Base-by-base conservation (phyloP, 1,284 basidiomycete species). In the Tilletia horrida region DNA sequence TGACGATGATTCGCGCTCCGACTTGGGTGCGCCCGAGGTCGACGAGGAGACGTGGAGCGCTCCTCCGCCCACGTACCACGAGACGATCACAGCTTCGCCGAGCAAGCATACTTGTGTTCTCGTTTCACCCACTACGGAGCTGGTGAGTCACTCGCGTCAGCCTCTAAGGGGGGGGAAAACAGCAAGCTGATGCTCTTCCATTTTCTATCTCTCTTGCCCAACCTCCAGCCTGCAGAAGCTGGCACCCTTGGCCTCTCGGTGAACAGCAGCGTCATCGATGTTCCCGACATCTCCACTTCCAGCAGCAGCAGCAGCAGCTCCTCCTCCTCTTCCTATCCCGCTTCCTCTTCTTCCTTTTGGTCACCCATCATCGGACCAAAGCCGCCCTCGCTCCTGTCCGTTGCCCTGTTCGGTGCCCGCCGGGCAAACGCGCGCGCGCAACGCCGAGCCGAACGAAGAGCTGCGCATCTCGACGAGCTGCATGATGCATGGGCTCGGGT, bases 21-120 rank as follows among this genome's bases (percentile, higher is more conserved):
- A 59, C 4, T 59, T 59, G 55, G 55, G 55, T 25, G 55, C 55
- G 29, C 55, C 55, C 13, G 55, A 59, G 55, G 27, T 59, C 16
- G 55, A 40, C 27, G 55, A 59, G 29, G 1, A 31, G 29, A 59
- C 25, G 3, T 59, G 55, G 55, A 16, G 8, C 27, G 29, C 55
- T 31, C 55, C 55, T 4, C 55, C 55, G 25, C 55, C 55, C 3
- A 4, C 55, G 1, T 59, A 59, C 55, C 2, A 40, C 7, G 55
- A 48, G 45, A 48, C 16, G 6, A 16, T n/a, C 6, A 16, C 45
- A 18, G 45, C 35, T 40, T 40, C 35, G 35, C 11, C 35, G 35
- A 40, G 35, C 35, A 40, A 40, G 35, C 35, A 11, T 4, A 4
- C 4, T 11, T 11, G 35, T 40, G 11, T 11, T 11, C 35, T 40